Evolutionary conservation across 2,329 filamentous ascomycete species (phyloP).

Genomic region (Microascus cirrosus): DNA sequence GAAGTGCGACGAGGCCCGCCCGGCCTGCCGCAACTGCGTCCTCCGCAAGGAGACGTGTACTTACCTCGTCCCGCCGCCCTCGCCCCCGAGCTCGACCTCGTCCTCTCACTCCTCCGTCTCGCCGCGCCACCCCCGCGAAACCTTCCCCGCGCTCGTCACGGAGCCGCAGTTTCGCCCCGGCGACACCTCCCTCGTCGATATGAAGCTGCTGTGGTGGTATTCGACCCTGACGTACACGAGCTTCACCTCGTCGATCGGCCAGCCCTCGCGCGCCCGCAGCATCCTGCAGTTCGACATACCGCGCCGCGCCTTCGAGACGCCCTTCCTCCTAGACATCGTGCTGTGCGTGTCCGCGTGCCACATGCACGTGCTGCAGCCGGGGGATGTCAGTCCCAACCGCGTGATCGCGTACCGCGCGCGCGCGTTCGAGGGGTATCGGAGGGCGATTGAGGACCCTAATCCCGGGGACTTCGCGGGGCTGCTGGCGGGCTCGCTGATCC

Average conservation of each 20-base stretch:
- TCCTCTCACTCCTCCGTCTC: neutral
- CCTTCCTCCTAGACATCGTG: conserved; percentile 44
- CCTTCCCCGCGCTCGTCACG: neutral
- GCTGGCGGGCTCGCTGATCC: conserved; percentile 37
- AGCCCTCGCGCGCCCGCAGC: conserved; percentile 22
- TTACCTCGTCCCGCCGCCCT: conserved; percentile 22
- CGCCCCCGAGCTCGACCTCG: conserved; percentile 5
- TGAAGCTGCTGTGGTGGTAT: conserved; percentile 47
- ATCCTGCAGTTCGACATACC: conserved; percentile 35
- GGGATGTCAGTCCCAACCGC: conserved; percentile 25
- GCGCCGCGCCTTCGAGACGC: conserved; percentile 36
- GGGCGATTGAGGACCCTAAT: conserved; percentile 34
- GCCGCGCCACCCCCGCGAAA: conserved; percentile 4
- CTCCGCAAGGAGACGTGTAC: conserved; percentile 35
- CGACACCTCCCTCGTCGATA: conserved; percentile 27
- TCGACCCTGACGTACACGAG: conserved; percentile 31
- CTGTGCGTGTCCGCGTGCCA: conserved; percentile 39
- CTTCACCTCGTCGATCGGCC: conserved; percentile 27
- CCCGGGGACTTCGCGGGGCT: conserved; percentile 37
- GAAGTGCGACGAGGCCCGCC: conserved; percentile 41
- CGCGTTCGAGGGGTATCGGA: conserved; percentile 38
- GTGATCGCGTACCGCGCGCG: conserved; percentile 32
- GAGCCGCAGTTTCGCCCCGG: conserved; percentile 14
- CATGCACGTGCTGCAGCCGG: conserved; percentile 28
- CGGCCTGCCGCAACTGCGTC: conserved; percentile 36